Percentiles rank a stretch among this genome's conserved stretches.
phyloP scores from a whole-genome alignment of 306 rosid genomes.

The Boehmeria nivea region DNA sequence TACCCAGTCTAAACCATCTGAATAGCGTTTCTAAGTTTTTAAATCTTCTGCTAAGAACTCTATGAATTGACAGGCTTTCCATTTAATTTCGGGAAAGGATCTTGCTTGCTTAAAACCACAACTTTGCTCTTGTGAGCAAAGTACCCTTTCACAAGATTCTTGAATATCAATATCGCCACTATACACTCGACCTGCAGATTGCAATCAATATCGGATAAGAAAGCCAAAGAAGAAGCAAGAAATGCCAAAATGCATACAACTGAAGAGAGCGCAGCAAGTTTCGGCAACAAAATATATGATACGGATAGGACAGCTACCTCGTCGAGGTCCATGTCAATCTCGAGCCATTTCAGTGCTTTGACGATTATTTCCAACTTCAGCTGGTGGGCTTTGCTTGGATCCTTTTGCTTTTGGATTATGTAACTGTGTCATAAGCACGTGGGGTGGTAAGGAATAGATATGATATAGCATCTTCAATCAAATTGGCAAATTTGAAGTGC shows the following conservation, averaged over 20 bases:
- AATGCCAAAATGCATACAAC: background rate
- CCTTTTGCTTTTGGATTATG: slow-evolving; percentile 87
- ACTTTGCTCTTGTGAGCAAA: slow-evolving; percentile 97
- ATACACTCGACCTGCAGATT: slow-evolving; percentile 90
- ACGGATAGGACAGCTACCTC: slow-evolving; percentile 42
- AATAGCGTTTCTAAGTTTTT: background rate
- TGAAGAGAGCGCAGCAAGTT: background rate
- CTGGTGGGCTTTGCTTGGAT: slow-evolving; percentile 87
- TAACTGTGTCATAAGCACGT: slow-evolving; percentile 39
- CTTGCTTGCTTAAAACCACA: slow-evolving; percentile 88
- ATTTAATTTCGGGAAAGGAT: slow-evolving; percentile 84
- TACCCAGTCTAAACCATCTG: background rate
- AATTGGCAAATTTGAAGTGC: slow-evolving; percentile 6
- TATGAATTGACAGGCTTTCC: slow-evolving; percentile 81
- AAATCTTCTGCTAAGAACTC: background rate
- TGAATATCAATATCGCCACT: slow-evolving; percentile 75
- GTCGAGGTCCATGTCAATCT: slow-evolving; percentile 87
- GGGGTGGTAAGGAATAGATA: slow-evolving; percentile 6
- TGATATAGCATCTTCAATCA: background rate
- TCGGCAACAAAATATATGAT: background rate
- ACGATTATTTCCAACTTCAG: slow-evolving; percentile 89
- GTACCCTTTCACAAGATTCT: slow-evolving; percentile 85
- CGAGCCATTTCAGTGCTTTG: slow-evolving; percentile 89
- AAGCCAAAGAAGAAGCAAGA: background rate
- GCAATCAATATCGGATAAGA: slow-evolving; percentile 7